Evolutionary conservation across 257 asterid genomes (phyloP).

Genomic region (Ilex asprella): DNA sequence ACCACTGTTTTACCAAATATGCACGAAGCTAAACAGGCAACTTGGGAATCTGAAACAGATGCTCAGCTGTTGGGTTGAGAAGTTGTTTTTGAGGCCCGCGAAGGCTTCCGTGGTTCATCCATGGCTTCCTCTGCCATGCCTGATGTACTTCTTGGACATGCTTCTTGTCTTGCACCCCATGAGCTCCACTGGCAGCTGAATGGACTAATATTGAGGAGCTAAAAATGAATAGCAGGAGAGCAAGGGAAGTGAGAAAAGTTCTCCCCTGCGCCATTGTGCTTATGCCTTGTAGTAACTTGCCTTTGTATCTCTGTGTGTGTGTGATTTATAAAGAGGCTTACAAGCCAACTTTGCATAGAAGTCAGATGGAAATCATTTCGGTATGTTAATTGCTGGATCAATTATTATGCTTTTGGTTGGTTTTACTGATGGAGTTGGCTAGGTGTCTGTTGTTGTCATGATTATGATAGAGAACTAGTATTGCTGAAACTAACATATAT

Average conservation of each 20-base stretch:
- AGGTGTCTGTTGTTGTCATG: conserved; percentile 18
- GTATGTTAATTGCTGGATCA: conserved; percentile 15
- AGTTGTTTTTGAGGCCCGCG: conserved; percentile 43
- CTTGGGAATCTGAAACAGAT: conserved; percentile 25
- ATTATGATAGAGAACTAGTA: conserved; percentile 7
- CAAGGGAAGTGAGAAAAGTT: conserved; percentile 24
- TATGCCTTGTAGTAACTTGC: not conserved
- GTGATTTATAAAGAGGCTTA: conserved; percentile 14
- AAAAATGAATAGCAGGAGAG: conserved; percentile 29
- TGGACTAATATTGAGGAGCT: conserved; percentile 12
- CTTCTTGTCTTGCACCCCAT: conserved; percentile 9
- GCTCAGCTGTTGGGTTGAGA: conserved; percentile 30
- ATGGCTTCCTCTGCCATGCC: conserved; percentile 34
- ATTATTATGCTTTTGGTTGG: conserved; percentile 5
- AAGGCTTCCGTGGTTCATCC: conserved; percentile 63
- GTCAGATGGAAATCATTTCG: conserved; percentile 28
- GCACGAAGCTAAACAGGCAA: conserved; percentile 25
- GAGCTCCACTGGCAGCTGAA: conserved; percentile 13
- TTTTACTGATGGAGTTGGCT: conserved; percentile 19
- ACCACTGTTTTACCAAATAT: not conserved
- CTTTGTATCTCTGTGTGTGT: conserved; percentile 5
- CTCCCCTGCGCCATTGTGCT: conserved; percentile 25
- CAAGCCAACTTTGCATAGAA: conserved; percentile 39
- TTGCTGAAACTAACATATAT: not conserved
- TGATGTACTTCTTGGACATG: conserved; percentile 4